Evolutionary conservation across 2,329 filamentous ascomycete genomes (phyloP).

Genomic region (Beauveria sp.): DNA sequence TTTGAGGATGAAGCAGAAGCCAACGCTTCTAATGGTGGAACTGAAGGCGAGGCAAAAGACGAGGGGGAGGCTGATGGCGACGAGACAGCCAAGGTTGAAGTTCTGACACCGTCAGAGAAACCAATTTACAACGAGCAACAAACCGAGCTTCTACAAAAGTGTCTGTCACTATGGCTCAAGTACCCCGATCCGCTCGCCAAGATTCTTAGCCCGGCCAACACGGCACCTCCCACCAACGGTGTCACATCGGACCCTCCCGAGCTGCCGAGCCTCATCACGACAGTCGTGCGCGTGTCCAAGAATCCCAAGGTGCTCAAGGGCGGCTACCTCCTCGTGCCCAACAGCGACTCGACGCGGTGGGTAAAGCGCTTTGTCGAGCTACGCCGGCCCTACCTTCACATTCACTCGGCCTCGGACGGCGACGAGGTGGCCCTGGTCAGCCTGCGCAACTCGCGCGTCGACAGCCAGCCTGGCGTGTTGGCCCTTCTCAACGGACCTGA

Average conservation of each 20-base stretch:
- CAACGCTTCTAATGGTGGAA: slow-evolving; percentile 14
- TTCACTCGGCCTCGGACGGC: slow-evolving; percentile 76
- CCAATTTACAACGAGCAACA: slow-evolving; percentile 41
- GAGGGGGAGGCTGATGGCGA: slow-evolving; percentile 17
- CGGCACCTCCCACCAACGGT: slow-evolving; percentile 61
- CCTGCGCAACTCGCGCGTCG: slow-evolving; percentile 80
- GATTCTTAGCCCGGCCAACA: slow-evolving; percentile 54
- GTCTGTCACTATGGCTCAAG: slow-evolving; percentile 57
- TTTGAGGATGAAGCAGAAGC: slow-evolving; percentile 22
- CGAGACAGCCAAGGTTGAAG: slow-evolving; percentile 16
- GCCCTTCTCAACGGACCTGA: slow-evolving; percentile 56
- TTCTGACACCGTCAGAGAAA: slow-evolving; percentile 14
- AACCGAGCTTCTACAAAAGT: slow-evolving; percentile 42
- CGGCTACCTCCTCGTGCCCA: slow-evolving; percentile 80
- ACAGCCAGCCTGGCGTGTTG: slow-evolving; percentile 83
- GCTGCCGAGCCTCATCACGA: slow-evolving; percentile 63
- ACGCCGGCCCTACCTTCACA: slow-evolving; percentile 81
- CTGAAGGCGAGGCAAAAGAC: slow-evolving; percentile 14
- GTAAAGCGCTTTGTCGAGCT: slow-evolving; percentile 89
- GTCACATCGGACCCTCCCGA: slow-evolving; percentile 37
- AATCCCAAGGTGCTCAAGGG: slow-evolving; percentile 76
- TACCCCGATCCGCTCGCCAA: slow-evolving; percentile 48
- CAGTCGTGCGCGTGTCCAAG: slow-evolving; percentile 70
- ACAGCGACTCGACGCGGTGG: slow-evolving; percentile 76
- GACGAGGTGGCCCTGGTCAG: slow-evolving; percentile 89